phyloP scores from a whole-genome alignment of 306 rosid species.

The Mucuna pruriens region DNA sequence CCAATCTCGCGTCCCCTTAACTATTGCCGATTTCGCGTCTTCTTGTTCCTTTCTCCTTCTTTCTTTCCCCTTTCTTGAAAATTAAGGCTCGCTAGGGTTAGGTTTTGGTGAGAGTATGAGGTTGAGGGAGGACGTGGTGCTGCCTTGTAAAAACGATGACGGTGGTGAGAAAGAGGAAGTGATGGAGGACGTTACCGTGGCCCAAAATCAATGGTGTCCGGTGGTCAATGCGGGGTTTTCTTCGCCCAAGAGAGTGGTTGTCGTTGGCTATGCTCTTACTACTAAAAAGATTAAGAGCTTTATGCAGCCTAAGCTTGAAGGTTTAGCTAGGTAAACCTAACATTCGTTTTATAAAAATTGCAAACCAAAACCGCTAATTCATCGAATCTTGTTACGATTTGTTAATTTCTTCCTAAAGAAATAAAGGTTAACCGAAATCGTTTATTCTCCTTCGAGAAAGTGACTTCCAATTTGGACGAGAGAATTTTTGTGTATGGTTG shows the following conservation, averaged over 20 bases:
- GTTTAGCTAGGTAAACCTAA: slow-evolving; percentile 76
- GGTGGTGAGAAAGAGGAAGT: slow-evolving; percentile 33
- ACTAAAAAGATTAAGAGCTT: slow-evolving; percentile 93
- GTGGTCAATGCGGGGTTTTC: slow-evolving; percentile 49
- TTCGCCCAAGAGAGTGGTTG: slow-evolving; percentile 52
- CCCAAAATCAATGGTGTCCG: slow-evolving; percentile 46
- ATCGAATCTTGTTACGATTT: not conserved
- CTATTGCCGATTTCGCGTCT: not conserved
- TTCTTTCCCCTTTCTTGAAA: not conserved
- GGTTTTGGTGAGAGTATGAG: slow-evolving; percentile 41
- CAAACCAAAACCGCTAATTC: not conserved
- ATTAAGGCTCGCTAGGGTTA: slow-evolving; percentile 30
- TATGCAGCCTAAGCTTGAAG: slow-evolving; percentile 88
- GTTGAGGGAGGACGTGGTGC: slow-evolving; percentile 62
- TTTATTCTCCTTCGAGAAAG: not conserved
- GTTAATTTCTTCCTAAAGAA: not conserved
- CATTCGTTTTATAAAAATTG: not conserved
- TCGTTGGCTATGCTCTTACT: slow-evolving; percentile 94
- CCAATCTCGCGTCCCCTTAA: not conserved
- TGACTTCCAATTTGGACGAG: not conserved
- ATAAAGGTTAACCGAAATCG: not conserved
- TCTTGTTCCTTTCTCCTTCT: not conserved
- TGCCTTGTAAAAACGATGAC: slow-evolving; percentile 44
- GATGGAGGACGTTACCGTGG: slow-evolving; percentile 33
- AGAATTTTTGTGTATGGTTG: slow-evolving; percentile 5